Evolutionary conservation across 2,329 filamentous ascomycete genomes (phyloP).

Genomic region (Cladosporium sp.): DNA sequence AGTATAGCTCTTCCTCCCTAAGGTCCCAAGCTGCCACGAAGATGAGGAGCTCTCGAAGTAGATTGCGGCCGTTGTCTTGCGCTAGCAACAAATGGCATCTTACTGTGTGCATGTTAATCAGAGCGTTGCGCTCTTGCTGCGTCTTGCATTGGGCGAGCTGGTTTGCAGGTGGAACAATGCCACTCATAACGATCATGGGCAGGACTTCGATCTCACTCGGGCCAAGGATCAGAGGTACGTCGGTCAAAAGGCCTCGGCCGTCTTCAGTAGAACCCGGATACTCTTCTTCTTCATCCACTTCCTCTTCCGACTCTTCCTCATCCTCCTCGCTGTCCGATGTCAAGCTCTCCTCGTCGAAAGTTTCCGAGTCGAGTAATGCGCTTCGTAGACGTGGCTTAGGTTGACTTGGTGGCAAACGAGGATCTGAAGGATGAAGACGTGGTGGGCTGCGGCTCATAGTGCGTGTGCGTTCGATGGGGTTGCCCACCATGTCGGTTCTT

Average conservation of each 20-base stretch:
- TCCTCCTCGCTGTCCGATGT: slow-evolving; percentile 43
- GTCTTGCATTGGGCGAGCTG: slow-evolving; percentile 52
- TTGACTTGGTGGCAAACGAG: slow-evolving; percentile 13
- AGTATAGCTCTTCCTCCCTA: slow-evolving; percentile 88
- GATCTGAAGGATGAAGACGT: slow-evolving; percentile 19
- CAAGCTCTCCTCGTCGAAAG: slow-evolving; percentile 13
- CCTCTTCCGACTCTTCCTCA: slow-evolving; percentile 65
- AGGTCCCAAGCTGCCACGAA: slow-evolving; percentile 98
- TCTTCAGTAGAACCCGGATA: slow-evolving; percentile 63
- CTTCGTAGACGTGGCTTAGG: slow-evolving; percentile 10
- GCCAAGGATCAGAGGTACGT: slow-evolving; percentile 90
- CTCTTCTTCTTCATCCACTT: slow-evolving; percentile 74
- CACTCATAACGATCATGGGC: slow-evolving; percentile 96
- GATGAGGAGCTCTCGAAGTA: slow-evolving; percentile 86
- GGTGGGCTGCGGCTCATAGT: slow-evolving; percentile 26
- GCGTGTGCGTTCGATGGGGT: slow-evolving; percentile 24
- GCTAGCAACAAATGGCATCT: slow-evolving; percentile 87
- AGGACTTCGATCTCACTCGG: slow-evolving; percentile 94
- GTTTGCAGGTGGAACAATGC: slow-evolving; percentile 79
- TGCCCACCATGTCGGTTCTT: slow-evolving; percentile 12
- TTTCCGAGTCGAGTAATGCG: slow-evolving; percentile 12
- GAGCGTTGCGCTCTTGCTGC: slow-evolving; percentile 55
- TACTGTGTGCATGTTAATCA: slow-evolving; percentile 82
- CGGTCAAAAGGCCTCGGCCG: slow-evolving; percentile 80
- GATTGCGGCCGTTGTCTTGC: slow-evolving; percentile 84